Conservation (phyloP, 108 stramenopile species). For the Pseudonitzschia delicatissima region DNA sequence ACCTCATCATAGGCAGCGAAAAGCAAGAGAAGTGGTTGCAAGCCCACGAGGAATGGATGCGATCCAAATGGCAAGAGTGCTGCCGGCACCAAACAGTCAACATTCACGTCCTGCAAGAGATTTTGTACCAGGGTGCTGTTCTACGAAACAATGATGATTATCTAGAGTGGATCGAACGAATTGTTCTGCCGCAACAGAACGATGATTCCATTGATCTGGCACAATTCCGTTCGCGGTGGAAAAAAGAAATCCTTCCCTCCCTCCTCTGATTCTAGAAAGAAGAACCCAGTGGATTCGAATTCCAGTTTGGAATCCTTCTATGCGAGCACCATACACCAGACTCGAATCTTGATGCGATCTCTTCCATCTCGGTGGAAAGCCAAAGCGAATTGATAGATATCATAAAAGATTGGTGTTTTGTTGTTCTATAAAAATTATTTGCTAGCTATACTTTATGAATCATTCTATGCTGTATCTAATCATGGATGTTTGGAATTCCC, state of each 20-base stretch:
- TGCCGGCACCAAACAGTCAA: conserved; percentile 21
- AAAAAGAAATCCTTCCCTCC: background rate
- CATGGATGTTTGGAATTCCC: too few species aligned
- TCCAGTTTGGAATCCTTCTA: background rate
- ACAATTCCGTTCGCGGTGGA: background rate
- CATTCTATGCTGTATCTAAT: too few species aligned
- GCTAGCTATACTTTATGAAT: too few species aligned
- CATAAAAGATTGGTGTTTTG: too few species aligned
- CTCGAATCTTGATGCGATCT: background rate
- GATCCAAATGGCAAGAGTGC: background rate
- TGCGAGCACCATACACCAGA: background rate
- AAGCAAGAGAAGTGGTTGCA: background rate
- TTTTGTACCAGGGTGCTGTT: conserved; percentile 1
- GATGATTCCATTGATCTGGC: background rate
- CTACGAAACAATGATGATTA: background rate
- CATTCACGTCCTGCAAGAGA: conserved; percentile 28
- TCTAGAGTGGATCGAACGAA: background rate
- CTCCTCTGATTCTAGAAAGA: background rate
- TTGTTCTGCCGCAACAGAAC: background rate
- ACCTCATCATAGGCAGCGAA: too few species aligned
- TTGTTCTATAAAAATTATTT: too few species aligned
- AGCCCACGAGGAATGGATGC: conserved; percentile 11
- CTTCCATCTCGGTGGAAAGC: background rate
- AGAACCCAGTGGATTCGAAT: background rate
- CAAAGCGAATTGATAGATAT: background rate